These are phyloP conservation scores for Trematosphaeria pertusa DNA, from an alignment of 2,329 filamentous ascomycete genomes.

Conservation along the genomic window DNA sequence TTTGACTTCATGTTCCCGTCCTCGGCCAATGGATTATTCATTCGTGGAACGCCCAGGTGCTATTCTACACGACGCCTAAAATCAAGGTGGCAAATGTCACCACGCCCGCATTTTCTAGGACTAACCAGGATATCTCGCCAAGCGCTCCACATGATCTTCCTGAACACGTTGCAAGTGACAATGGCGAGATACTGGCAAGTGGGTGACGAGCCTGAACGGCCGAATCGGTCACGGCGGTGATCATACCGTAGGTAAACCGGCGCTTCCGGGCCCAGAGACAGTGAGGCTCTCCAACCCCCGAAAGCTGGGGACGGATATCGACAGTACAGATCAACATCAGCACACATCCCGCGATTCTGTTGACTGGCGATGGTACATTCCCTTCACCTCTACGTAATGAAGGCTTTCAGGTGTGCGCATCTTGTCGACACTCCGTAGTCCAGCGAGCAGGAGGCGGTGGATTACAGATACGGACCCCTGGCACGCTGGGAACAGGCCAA, in stretches of 20 bases:
- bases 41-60: background rate
- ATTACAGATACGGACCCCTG: background rate
- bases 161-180: background rate
- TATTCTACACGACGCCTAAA: background rate
- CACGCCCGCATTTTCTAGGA: background rate
- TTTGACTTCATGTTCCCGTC: conserved; percentile 1
- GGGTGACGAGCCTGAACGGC: background rate
- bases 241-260: background rate
- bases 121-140: background rate
- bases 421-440: background rate
- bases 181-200: background rate
- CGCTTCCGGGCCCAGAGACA: no score
- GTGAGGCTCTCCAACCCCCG: no score
- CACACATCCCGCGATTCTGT: no score
- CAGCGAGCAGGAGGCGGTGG: background rate
- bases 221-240: background rate
- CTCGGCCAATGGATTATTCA: background rate
- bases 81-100: conserved; percentile 1
- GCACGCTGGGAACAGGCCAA: background rate
- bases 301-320: no score
- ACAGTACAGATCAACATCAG: no score
- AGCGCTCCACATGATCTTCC: background rate
- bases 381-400: no score
- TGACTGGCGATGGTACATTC: no score
- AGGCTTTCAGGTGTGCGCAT: background rate